These are phyloP conservation scores for Spergularia azorica DNA, from an alignment of 179 eudicot species.

Conservation along the genomic window DNA sequence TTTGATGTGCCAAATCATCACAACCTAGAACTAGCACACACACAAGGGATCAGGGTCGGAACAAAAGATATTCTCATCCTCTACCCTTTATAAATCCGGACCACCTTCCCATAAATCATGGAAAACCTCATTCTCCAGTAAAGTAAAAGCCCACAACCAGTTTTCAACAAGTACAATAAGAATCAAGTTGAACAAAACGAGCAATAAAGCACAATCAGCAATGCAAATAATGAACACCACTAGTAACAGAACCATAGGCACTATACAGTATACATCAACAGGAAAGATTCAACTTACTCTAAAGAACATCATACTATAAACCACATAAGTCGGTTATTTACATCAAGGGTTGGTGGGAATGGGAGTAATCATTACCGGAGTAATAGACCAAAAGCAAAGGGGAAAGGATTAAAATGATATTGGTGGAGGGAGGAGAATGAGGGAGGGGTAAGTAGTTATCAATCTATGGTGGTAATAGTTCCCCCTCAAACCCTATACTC, in stretches of 20 bases:
- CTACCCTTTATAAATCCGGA: too few species aligned
- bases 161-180: background rate
- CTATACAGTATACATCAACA: background rate
- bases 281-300: background rate
- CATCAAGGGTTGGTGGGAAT: background rate
- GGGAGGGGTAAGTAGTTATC: too few species aligned
- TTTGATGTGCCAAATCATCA: background rate
- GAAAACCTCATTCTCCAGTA: background rate
- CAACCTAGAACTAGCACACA: background rate
- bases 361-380: too few species aligned
- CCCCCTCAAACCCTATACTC: too few species aligned
- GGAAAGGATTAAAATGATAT: too few species aligned
- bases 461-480: too few species aligned
- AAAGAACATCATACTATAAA: background rate
- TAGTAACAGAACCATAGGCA: conserved; percentile 4
- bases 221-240: background rate
- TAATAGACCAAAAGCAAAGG: too few species aligned
- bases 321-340: background rate
- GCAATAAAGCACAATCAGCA: background rate
- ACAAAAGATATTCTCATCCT: too few species aligned
- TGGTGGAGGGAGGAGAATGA: too few species aligned
- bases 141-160: background rate
- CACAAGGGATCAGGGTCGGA: too few species aligned
- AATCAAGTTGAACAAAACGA: background rate
- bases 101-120: background rate